These are phyloP conservation scores for Alternaria sp. DNA, from an alignment of 2,329 filamentous ascomycete genomes.

Conservation along the genomic window DNA sequence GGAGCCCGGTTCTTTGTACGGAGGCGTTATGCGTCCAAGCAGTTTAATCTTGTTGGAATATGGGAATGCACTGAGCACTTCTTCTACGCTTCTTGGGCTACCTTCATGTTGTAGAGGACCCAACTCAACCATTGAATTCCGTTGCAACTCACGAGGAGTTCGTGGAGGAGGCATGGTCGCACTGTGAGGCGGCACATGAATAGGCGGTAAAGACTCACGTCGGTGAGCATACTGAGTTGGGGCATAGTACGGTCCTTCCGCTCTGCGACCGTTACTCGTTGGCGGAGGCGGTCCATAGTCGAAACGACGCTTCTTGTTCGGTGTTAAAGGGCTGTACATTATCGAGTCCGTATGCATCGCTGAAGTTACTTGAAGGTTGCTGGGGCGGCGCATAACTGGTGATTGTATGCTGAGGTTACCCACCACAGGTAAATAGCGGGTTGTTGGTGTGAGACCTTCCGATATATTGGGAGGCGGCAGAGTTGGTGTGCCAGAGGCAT, in stretches of 20 bases:
- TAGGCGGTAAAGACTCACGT: constrained; percentile 47
- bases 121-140: constrained; percentile 22
- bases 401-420: constrained; percentile 54
- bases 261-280: constrained; percentile 64
- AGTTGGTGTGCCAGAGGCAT: constrained; percentile 54
- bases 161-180: constrained; percentile 45
- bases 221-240: constrained; percentile 27
- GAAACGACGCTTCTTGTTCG: constrained; percentile 48
- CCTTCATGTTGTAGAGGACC: constrained; percentile 6
- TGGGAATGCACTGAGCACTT: constrained; percentile 78
- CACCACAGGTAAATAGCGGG: constrained; percentile 48
- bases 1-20: constrained; percentile 56
- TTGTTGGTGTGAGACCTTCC: constrained; percentile 45
- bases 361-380: constrained; percentile 39
- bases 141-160: constrained; percentile 42
- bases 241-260: constrained; percentile 57
- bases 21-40: constrained; percentile 77
- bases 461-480: constrained; percentile 51
- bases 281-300: constrained; percentile 50
- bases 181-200: constrained; percentile 44
- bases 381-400: constrained; percentile 41
- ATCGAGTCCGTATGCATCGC: constrained; percentile 33
- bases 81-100: constrained; percentile 63
- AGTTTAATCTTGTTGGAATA: constrained; percentile 80
- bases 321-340: constrained; percentile 45